Percentiles rank a stretch among this genome's conserved stretches.
Conservation (phyloP, 228 moss, liverwort and hornwort species). For the Sphagnum fallax region DNA sequence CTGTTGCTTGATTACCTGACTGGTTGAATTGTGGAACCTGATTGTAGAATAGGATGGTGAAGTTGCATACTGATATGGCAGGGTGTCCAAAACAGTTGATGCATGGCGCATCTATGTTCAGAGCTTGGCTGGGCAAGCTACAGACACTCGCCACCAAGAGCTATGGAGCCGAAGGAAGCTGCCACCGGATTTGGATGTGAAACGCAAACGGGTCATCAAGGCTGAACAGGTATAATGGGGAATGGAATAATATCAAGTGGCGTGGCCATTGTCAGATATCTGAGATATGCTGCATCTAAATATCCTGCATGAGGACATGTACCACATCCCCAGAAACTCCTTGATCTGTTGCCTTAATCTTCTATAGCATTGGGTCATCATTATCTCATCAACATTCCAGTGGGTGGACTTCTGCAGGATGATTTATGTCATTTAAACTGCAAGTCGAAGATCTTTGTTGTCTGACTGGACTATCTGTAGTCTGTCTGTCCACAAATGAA, state of each 20-base stretch:
- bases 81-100: constrained; percentile 52
- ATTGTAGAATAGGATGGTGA: background rate
- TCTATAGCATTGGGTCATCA: no score
- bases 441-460: no score
- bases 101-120: constrained; percentile 84
- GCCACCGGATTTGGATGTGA: constrained; percentile 84
- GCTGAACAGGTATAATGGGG: constrained; percentile 71
- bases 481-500: no score
- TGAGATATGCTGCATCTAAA: background rate
- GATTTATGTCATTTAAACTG: no score
- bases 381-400: no score
- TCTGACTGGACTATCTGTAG: background rate
- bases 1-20: background rate
- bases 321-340: constrained; percentile 9
- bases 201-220: constrained; percentile 70
- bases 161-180: constrained; percentile 76
- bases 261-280: background rate
- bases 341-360: background rate
- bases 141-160: constrained; percentile 77
- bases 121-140: constrained; percentile 80
- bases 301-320: background rate
- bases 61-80: background rate
- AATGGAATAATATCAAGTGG: background rate
- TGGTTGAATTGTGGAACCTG: background rate
- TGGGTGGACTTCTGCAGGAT: no score